Base-by-base conservation (phyloP, 176 grass and related monocot genomes). In the Secale cereale region DNA sequence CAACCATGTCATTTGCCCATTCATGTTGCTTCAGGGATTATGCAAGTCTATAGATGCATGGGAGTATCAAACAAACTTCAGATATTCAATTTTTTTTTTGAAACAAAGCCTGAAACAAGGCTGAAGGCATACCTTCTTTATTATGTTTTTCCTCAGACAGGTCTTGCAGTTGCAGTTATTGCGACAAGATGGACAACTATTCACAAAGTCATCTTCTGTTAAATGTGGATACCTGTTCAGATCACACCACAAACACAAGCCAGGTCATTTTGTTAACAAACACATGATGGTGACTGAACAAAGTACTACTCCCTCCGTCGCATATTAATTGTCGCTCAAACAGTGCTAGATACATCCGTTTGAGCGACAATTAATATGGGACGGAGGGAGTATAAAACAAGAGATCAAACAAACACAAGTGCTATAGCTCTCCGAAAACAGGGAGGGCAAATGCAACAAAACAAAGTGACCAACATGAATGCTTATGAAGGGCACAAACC, bases 211-310 rank as follows among this genome's bases (percentile, higher is more conserved):
- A 40, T 79, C 87, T 27, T 90, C 87, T 14, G 87, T 76, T 76
- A 94, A 77, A 81, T 86, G 20, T 36, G 92, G 90, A 72, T 94
- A 94, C 92, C 92, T 94, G 75, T 37, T 70, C 41, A 33, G 14
- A 20, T 80, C 12, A 79, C 59, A 22, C 32, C 31, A 84, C 8
- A 62, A 19, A 41, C 39, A 86, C 13, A 86, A 78, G 10, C 4
- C 9, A 65, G 6, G 31, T 12, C n/a, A 60, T 68, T 27, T 32
- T 43, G n/a, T 25, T 32, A 59, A 35, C 60, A 59, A 45, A 62
- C 2, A 54, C 36, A 82, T 22, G 8, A 3, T 56, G 52, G 19
- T 56, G 52, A 7, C 52, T 56, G 52, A 3, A 56, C 52, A 20
- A 56, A 56, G 52, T 56, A 20, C 52, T 50, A 31, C 30, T 31